These are phyloP conservation scores for Lycium ferocissimum DNA, from an alignment of 257 asterid genomes.

Conservation along the genomic window DNA sequence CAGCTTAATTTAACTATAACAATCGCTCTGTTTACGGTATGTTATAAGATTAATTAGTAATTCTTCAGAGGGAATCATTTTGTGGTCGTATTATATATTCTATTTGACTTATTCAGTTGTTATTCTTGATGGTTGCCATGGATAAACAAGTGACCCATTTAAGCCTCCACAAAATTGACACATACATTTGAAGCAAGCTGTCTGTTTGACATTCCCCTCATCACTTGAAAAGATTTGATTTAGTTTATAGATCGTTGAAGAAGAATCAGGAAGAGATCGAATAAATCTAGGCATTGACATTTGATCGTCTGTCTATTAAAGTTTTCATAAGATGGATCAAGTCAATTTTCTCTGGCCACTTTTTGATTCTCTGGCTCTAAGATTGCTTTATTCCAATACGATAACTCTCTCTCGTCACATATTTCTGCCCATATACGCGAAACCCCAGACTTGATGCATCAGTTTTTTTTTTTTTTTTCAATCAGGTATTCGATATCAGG, in stretches of 20 bases:
- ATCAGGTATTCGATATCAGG: too few relatives aligned
- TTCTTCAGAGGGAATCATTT: background rate
- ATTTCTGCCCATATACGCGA: too few relatives aligned
- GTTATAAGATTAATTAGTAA: background rate
- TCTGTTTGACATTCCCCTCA: constrained; percentile 25
- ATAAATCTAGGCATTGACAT: background rate
- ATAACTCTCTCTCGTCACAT: background rate
- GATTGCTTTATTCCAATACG: background rate
- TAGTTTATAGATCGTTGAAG: background rate
- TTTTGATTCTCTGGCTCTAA: background rate
- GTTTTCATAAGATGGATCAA: background rate
- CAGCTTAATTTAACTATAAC: background rate
- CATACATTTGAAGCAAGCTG: constrained; percentile 21
- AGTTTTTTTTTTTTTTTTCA: too few relatives aligned
- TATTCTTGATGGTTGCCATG: background rate
- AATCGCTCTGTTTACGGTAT: background rate
- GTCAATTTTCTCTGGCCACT: background rate
- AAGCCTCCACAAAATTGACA: background rate
- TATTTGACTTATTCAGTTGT: background rate
- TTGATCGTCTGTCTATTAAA: background rate
- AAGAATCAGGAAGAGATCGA: background rate
- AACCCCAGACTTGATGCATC: too few relatives aligned
- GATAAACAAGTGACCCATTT: background rate
- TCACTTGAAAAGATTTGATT: constrained; percentile 2
- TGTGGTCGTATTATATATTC: background rate